Conservation (phyloP, 164 flowering plant genomes). For the Chloranthus sessilifolius region DNA sequence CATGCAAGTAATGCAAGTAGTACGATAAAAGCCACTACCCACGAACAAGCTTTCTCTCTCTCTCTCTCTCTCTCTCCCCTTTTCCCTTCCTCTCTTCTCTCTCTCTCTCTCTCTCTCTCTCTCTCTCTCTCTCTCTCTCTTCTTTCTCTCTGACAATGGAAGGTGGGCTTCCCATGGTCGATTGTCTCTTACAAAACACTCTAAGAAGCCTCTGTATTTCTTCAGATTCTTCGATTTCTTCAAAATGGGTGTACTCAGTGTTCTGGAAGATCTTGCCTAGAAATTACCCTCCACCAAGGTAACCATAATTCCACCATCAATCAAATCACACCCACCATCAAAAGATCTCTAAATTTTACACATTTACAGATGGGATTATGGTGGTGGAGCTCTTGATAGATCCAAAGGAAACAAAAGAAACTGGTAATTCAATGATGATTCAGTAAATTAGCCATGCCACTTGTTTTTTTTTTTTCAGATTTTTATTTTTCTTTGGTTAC, state of each 20-base stretch:
- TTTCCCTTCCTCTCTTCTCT: background rate
- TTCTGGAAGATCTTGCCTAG: slow-evolving; percentile 77
- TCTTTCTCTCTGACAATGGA: slow-evolving; percentile 52
- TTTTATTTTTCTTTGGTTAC: background rate
- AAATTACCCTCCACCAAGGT: slow-evolving; percentile 84
- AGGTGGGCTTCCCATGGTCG: slow-evolving; percentile 63
- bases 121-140: background rate
- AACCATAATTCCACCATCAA: slow-evolving; percentile 11
- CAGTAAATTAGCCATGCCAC: background rate
- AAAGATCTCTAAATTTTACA: background rate
- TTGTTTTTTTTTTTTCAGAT: background rate
- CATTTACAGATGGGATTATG: slow-evolving; percentile 73
- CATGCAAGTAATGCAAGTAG: too few relatives aligned
- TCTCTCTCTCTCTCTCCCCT: slow-evolving; percentile 14
- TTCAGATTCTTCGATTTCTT: slow-evolving; percentile 32
- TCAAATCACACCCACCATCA: background rate
- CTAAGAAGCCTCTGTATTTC: slow-evolving; percentile 55
- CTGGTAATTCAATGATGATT: slow-evolving; percentile 66
- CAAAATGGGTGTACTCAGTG: slow-evolving; percentile 77
- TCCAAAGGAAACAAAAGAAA: slow-evolving; percentile 77
- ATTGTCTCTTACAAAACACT: slow-evolving; percentile 64
- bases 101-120: slow-evolving; percentile 21
- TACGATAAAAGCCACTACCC: too few relatives aligned
- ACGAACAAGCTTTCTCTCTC: slow-evolving; percentile 4
- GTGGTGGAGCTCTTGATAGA: slow-evolving; percentile 59